Conservation (phyloP, 768 basidiomycete species). For the Phylloporus scabripes region DNA sequence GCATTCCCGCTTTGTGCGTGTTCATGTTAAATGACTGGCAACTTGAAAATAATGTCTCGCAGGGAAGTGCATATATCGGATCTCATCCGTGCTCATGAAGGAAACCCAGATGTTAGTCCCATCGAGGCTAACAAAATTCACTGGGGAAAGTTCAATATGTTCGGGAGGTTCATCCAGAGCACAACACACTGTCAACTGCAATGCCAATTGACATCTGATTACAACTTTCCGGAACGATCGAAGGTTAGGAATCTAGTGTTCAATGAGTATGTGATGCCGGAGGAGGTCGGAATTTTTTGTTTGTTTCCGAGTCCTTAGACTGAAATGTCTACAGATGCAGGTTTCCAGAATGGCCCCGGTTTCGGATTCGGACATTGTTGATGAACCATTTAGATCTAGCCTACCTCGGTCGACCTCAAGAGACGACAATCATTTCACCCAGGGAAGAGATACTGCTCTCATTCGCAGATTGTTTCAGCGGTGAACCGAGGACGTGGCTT, state of each 20-base stretch:
- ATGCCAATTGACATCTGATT: constrained; percentile 55
- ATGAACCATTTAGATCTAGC: constrained; percentile 36
- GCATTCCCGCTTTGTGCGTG: constrained; percentile 79
- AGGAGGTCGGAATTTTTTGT: constrained; percentile 45
- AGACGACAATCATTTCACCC: constrained; percentile 27
- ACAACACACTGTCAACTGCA: constrained; percentile 75
- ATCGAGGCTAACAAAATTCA: constrained; percentile 71
- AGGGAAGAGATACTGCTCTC: constrained; percentile 39
- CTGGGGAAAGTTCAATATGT: constrained; percentile 95
- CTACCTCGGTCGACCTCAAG: constrained; percentile 30
- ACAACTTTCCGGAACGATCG: constrained; percentile 54
- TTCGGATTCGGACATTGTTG: constrained; percentile 37
- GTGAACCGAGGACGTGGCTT: constrained; percentile 18
- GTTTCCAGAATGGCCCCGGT: constrained; percentile 55
- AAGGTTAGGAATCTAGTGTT: constrained; percentile 52
- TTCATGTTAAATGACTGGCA: constrained; percentile 4
- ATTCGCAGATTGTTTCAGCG: constrained; percentile 50
- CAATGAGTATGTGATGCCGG: constrained; percentile 58
- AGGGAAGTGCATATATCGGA: constrained; percentile 92
- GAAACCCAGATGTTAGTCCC: constrained; percentile 66
- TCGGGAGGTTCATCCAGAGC: constrained; percentile 78
- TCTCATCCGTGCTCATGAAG: constrained; percentile 81
- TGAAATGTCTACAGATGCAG: constrained; percentile 47
- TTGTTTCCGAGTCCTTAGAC: constrained; percentile 1
- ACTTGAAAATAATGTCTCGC: constrained; percentile 11